Base-by-base conservation (phyloP, 1,284 basidiomycete species). In the Farysia itapuensis region DNA sequence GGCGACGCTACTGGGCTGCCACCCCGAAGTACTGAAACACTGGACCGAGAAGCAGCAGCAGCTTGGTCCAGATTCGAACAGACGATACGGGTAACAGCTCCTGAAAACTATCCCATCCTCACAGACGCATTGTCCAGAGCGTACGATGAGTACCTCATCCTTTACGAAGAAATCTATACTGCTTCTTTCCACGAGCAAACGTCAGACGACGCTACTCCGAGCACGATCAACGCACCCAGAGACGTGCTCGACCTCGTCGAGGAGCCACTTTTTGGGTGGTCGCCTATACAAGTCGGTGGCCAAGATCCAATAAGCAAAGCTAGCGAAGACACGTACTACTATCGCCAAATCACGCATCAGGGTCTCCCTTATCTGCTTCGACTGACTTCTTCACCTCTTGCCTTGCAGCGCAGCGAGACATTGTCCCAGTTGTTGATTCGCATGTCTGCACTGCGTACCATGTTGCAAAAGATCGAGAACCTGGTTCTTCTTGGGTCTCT, bases 311-410 rank as follows among this genome's bases (percentile, higher is more conserved):
- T n/a, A n/a, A 15, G 18, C n/a, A 15, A 19, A 6, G 40, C 44
- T 5, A n/a, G n/a, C n/a, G 22, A 22, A 19, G 34, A 37, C 19
- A 39, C 6, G 11, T 20, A 53, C 20, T 25, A 47, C 13, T 66
- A 69, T 19, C 59, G 57, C 16, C 58, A 51, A 32, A 39, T 64
- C 13, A 29, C 45, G 5, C 37, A 54, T 31, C 39, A 52, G n/a
- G 59, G 63, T 12, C 44, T 64, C 7, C 64, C 63, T 5, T 64
- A 63, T 24, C 42, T 66, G 4, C 32, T 64, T 22, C 49, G 52
- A 37, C 40, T 58, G 32, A 29, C 49, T 5, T 43, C 42, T 13
- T 42, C 36, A 1, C 19, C 60, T 2, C 29, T 46, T 6, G 60
- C 44, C 20, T n/a, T 25, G 2, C 43, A 50, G 21, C 50, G 54